Conservation (phyloP, 225 moss, liverwort and hornwort genomes). For the Asterella californica region DNA sequence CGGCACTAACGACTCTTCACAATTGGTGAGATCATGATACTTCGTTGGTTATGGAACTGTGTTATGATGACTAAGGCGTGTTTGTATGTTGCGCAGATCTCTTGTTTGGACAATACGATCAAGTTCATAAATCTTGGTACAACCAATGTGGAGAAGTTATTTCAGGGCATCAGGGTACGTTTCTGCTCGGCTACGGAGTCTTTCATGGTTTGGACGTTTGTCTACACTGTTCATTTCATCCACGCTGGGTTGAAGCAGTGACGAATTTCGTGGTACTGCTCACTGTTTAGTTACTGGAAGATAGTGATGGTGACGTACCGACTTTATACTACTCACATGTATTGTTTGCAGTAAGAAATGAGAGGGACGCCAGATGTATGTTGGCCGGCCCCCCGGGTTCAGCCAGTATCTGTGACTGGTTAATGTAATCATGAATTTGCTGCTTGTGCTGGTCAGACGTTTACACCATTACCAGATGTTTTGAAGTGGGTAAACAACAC, state of each 20-base stretch:
- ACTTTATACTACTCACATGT: no score
- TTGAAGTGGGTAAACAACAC: constrained; percentile 34
- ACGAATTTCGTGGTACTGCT: no score
- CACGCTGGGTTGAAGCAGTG: no score
- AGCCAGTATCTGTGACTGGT: background rate
- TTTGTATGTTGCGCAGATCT: constrained; percentile 32
- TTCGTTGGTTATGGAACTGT: no score
- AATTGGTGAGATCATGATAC: no score
- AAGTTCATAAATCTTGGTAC: constrained; percentile 74
- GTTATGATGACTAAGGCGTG: background rate
- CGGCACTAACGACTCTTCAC: no score
- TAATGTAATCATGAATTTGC: background rate
- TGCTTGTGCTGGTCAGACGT: constrained; percentile 43
- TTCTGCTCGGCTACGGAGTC: background rate
- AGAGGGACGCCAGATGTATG: background rate
- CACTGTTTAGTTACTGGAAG: no score
- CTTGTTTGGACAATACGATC: constrained; percentile 81
- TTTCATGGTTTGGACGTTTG: background rate
- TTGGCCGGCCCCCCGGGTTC: no score
- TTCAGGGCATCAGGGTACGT: constrained; percentile 65
- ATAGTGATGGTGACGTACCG: background rate
- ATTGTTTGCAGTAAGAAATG: background rate
- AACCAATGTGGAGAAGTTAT: constrained; percentile 54
- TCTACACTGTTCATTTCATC: no score
- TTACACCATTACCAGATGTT: constrained; percentile 33